phyloP scores from a whole-genome alignment of 1,139 yeast species.

The Suhomyces kunorum region DNA sequence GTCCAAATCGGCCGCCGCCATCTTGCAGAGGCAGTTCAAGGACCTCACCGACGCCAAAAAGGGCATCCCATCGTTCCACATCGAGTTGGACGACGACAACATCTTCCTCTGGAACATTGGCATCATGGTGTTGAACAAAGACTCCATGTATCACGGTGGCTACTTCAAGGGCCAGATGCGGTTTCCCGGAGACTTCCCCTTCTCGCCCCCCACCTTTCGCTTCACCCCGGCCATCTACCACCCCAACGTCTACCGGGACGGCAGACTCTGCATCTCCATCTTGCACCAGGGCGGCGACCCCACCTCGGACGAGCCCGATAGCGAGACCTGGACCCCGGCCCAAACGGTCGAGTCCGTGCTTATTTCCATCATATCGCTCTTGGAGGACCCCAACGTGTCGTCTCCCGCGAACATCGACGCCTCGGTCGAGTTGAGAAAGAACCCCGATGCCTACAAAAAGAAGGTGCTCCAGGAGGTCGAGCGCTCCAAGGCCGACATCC shows the following conservation, averaged over 20 bases:
- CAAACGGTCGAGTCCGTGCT: constrained; percentile 92
- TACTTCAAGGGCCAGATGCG: constrained; percentile 92
- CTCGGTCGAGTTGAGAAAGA: constrained; percentile 85
- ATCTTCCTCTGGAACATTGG: constrained; percentile 93
- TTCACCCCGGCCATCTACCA: constrained; percentile 95
- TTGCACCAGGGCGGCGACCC: constrained; percentile 89
- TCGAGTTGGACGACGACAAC: constrained; percentile 84
- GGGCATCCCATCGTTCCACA: constrained; percentile 88
- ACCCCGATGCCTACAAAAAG: constrained; percentile 75
- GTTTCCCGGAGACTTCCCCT: constrained; percentile 90
- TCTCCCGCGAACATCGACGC: constrained; percentile 98
- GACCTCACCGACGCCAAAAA: constrained; percentile 93
- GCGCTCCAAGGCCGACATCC: constrained; percentile 80
- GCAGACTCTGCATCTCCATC: constrained; percentile 88
- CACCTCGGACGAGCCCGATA: constrained; percentile 86
- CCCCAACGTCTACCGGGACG: constrained; percentile 93
- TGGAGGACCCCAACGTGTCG: constrained; percentile 89
- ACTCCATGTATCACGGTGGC: constrained; percentile 94
- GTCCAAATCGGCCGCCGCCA: constrained; percentile 65
- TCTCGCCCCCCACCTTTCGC: constrained; percentile 85
- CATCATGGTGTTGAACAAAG: constrained; percentile 86
- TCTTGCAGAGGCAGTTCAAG: constrained; percentile 88
- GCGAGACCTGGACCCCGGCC: constrained; percentile 95
- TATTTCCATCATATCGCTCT: constrained; percentile 82
- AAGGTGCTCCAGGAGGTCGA: constrained; percentile 83